These are phyloP conservation scores for Phyllosticta citriasiana DNA, from an alignment of 2,329 filamentous ascomycete species.

Conservation along the genomic window DNA sequence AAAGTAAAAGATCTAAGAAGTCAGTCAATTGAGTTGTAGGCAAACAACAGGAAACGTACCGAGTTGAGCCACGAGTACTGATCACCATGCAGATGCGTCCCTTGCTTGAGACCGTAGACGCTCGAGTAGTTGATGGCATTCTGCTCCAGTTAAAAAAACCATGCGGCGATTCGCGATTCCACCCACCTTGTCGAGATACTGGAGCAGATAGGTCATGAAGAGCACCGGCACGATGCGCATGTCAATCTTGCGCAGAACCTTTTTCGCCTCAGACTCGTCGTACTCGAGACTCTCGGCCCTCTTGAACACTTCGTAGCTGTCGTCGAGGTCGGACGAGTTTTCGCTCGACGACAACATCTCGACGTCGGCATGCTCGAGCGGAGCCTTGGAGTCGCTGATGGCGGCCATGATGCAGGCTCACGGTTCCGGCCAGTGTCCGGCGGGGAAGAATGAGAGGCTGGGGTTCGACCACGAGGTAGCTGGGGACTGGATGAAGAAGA, in stretches of 20 bases:
- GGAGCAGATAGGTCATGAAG: conserved; percentile 28
- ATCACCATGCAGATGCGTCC: conserved; percentile 38
- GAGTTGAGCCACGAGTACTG: conserved; percentile 42
- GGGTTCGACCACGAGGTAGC: background rate
- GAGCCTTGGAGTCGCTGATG: background rate
- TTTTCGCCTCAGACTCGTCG: conserved; percentile 19
- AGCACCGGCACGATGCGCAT: conserved; percentile 21
- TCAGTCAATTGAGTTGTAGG: background rate
- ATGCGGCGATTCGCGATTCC: conserved; percentile 15
- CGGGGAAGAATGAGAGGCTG: background rate
- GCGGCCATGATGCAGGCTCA: background rate
- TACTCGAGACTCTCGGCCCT: conserved; percentile 15
- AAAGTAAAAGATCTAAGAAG: conserved; percentile 39
- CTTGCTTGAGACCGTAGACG: conserved; percentile 39
- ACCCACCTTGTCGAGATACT: conserved; percentile 32
- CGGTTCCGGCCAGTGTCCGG: background rate
- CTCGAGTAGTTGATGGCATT: conserved; percentile 43
- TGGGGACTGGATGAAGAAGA: background rate
- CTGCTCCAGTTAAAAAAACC: background rate
- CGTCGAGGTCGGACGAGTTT: conserved; percentile 15
- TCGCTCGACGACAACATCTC: background rate
- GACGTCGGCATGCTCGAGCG: conserved; percentile 1
- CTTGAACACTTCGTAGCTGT: conserved; percentile 25
- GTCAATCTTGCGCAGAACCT: conserved; percentile 23
- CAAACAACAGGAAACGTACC: background rate